Conservation (phyloP, 176 grass and related monocot species). For the Triticum turgidum region DNA sequence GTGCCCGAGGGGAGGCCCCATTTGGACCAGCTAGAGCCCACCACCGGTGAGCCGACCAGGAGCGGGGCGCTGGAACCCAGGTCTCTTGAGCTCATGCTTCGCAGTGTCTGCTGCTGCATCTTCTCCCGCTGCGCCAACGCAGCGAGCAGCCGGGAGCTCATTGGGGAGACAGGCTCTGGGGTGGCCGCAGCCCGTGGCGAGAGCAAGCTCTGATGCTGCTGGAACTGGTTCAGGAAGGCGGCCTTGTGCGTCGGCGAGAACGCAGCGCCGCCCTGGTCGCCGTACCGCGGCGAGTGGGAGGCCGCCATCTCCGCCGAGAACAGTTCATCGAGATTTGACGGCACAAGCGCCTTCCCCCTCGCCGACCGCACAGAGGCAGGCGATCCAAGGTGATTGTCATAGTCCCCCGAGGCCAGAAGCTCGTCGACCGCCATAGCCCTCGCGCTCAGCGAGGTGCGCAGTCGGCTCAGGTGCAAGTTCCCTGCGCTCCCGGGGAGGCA, state of each 20-base stretch:
- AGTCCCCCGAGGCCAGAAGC: conserved; percentile 43
- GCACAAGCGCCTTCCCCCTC: conserved; percentile 40
- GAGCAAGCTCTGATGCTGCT: conserved; percentile 59
- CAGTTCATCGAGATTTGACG: conserved; percentile 59
- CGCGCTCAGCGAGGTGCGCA: conserved; percentile 56
- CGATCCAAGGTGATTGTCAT: conserved; percentile 28
- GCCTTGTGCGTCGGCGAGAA: conserved; percentile 52
- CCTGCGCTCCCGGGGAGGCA: conserved; percentile 46
- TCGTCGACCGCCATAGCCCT: conserved; percentile 50
- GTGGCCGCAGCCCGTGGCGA: conserved; percentile 35
- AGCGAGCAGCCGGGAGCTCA: conserved; percentile 48
- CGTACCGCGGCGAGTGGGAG: conserved; percentile 39
- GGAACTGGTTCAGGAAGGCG: conserved; percentile 50
- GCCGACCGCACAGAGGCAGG: conserved; percentile 35
- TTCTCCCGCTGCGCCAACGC: conserved; percentile 56
- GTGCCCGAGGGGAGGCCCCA: conserved; percentile 51
- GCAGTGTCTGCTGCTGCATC: conserved; percentile 66
- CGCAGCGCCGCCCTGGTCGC: conserved; percentile 32
- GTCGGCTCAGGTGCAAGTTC: conserved; percentile 48
- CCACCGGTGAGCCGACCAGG: conserved; percentile 43
- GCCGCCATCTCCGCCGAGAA: conserved; percentile 40
- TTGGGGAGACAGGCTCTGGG: conserved; percentile 50
- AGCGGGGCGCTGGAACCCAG: conserved; percentile 30
- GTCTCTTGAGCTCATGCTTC: conserved; percentile 73
- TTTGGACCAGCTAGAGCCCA: conserved; percentile 51